Conservation (phyloP, 352 stramenopile genomes). For the Aphanomyces euteiches region DNA sequence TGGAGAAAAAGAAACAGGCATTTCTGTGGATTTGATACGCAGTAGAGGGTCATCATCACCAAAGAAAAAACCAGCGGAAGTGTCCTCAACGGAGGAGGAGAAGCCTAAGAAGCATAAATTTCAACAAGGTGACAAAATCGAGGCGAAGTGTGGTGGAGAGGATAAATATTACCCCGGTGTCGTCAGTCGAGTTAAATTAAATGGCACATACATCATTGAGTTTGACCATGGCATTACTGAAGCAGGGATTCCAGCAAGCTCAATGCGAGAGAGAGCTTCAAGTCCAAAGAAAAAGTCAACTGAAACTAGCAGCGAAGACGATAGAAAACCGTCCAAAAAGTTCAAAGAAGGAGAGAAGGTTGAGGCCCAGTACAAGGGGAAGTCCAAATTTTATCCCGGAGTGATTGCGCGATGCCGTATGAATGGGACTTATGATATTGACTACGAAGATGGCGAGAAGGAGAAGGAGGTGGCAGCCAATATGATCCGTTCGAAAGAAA, state of each 20-base stretch:
- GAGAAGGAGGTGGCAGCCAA: slow-evolving; percentile 46
- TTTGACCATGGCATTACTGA: slow-evolving; percentile 23
- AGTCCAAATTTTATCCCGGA: slow-evolving; percentile 45
- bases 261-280: slow-evolving; percentile 2
- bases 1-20: slow-evolving; percentile 55
- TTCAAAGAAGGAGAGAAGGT: slow-evolving; percentile 48
- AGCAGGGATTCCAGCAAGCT: slow-evolving; percentile 19
- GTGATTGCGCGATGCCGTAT: slow-evolving; percentile 43
- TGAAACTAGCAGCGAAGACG: background rate
- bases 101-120: slow-evolving; percentile 31
- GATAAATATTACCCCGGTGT: slow-evolving; percentile 50
- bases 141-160: slow-evolving; percentile 37
- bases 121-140: slow-evolving; percentile 10
- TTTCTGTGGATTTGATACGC: slow-evolving; percentile 50
- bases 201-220: slow-evolving; percentile 54
- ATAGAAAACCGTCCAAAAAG: slow-evolving; percentile 17
- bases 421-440: slow-evolving; percentile 64
- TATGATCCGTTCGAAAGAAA: slow-evolving; percentile 41
- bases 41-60: slow-evolving; percentile 37
- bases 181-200: slow-evolving; percentile 43
- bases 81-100: slow-evolving; percentile 22
- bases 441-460: slow-evolving; percentile 59
- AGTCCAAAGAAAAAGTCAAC: slow-evolving; percentile 25
- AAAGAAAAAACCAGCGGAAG: slow-evolving; percentile 32
- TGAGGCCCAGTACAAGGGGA: slow-evolving; percentile 52